Conservation (phyloP, 1,284 basidiomycete genomes). For the Boletus smithii region DNA sequence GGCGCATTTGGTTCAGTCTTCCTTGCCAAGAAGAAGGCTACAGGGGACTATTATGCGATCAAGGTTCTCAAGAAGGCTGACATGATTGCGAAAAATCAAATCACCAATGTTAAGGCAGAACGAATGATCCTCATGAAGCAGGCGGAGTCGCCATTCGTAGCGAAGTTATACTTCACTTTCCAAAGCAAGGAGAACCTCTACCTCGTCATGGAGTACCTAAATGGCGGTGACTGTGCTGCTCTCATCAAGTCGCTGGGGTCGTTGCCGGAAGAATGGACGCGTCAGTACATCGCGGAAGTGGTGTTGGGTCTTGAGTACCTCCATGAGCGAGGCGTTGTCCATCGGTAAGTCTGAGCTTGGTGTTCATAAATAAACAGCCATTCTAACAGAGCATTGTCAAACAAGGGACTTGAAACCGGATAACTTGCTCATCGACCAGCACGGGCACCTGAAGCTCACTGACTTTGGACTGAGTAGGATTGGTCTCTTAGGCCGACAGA, state of each 20-base stretch:
- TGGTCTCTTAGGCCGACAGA: slow-evolving; percentile 95
- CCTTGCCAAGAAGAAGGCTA: slow-evolving; percentile 95
- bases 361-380: neutral
- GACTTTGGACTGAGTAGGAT: slow-evolving; percentile 98
- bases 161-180: slow-evolving; percentile 98
- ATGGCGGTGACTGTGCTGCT: slow-evolving; percentile 96
- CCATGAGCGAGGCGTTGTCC: slow-evolving; percentile 91
- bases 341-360: slow-evolving; percentile 68
- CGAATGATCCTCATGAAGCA: slow-evolving; percentile 99
- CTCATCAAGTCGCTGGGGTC: slow-evolving; percentile 94
- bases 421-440: slow-evolving; percentile 93
- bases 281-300: slow-evolving; percentile 95
- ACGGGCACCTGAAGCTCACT: slow-evolving; percentile 95
- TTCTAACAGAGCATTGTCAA: slow-evolving; percentile 12
- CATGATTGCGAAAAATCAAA: slow-evolving; percentile 99
- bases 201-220: slow-evolving; percentile 97
- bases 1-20: slow-evolving; percentile 99
- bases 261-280: slow-evolving; percentile 94
- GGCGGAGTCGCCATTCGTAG: slow-evolving; percentile 98
- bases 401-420: slow-evolving; percentile 95
- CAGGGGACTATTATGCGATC: slow-evolving; percentile 99
- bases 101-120: slow-evolving; percentile 99
- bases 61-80: slow-evolving; percentile 99
- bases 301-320: slow-evolving; percentile 94
- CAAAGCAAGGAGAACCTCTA: slow-evolving; percentile 99